phyloP scores from a whole-genome alignment of 805 yeast genomes.

The Starmerella floris region DNA sequence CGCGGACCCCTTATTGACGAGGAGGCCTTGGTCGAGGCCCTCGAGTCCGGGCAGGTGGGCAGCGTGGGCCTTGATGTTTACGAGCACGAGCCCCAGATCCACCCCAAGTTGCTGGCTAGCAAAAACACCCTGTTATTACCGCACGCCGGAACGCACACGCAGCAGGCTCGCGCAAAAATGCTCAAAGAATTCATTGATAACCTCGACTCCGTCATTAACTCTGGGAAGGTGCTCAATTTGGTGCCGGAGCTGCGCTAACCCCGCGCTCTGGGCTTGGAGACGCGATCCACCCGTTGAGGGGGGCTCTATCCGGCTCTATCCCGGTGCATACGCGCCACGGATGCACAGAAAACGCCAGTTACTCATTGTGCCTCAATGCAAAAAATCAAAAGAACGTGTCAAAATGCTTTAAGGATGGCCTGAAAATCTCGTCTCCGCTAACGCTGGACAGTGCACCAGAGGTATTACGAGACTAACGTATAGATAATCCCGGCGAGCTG shows the following conservation, averaged over 20 bases:
- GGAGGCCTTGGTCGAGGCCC: conserved; percentile 34
- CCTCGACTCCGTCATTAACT: conserved; percentile 40
- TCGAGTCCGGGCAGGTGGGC: conserved; percentile 39
- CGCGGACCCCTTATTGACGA: conserved; percentile 51
- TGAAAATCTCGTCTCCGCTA: too few relatives aligned
- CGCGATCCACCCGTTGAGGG: too few relatives aligned
- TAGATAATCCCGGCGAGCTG: too few relatives aligned
- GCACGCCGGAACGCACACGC: conserved; percentile 37
- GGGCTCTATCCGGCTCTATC: too few relatives aligned
- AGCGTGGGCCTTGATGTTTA: conserved; percentile 50
- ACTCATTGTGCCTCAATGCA: too few relatives aligned
- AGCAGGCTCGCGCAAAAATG: conserved; percentile 48
- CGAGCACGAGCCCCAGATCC: conserved; percentile 43
- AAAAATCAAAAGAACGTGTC: too few relatives aligned
- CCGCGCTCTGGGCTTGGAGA: background rate
- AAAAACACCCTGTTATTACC: conserved; percentile 42
- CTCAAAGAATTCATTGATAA: conserved; percentile 67
- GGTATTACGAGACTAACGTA: too few relatives aligned
- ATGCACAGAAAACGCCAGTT: too few relatives aligned
- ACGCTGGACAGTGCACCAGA: too few relatives aligned
- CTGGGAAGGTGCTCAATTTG: conserved; percentile 57
- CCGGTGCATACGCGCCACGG: too few relatives aligned
- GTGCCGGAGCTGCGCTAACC: conserved; percentile 54
- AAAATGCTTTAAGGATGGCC: too few relatives aligned
- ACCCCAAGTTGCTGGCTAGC: conserved; percentile 35